phyloP scores from a whole-genome alignment of 495 filamentous ascomycete genomes.

The Tricharina praecox region DNA sequence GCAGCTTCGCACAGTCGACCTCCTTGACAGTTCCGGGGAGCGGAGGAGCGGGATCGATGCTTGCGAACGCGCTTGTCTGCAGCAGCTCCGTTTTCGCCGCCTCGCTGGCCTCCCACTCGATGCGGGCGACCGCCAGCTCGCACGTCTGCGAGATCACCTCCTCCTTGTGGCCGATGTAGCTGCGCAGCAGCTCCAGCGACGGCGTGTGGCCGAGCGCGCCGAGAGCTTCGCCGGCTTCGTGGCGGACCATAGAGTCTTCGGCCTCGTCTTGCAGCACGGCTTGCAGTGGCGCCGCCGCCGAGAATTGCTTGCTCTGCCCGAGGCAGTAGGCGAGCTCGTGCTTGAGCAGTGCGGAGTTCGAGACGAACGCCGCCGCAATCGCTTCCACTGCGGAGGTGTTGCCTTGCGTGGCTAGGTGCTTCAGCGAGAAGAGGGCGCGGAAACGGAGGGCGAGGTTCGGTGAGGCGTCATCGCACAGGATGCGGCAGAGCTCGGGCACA shows the following conservation, averaged over 20 bases:
- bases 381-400: slow-evolving; percentile 68
- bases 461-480: slow-evolving; percentile 58
- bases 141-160: slow-evolving; percentile 86
- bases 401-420: slow-evolving; percentile 63
- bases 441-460: slow-evolving; percentile 74
- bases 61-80: slow-evolving; percentile 70
- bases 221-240: slow-evolving; percentile 91
- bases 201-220: slow-evolving; percentile 63
- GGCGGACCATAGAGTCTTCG: slow-evolving; percentile 88
- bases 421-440: slow-evolving; percentile 93
- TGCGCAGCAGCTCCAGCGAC: slow-evolving; percentile 54
- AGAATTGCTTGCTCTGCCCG: slow-evolving; percentile 64
- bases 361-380: slow-evolving; percentile 74
- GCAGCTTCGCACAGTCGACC: slow-evolving; percentile 54
- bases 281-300: slow-evolving; percentile 56
- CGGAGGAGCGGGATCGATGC: slow-evolving; percentile 88
- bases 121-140: slow-evolving; percentile 84
- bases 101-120: slow-evolving; percentile 77
- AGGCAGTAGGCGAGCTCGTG: slow-evolving; percentile 97
- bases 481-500: slow-evolving; percentile 42
- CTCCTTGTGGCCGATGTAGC: slow-evolving; percentile 48
- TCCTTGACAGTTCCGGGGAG: slow-evolving; percentile 43
- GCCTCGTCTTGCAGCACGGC: slow-evolving; percentile 56
- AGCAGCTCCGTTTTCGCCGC: slow-evolving; percentile 54
- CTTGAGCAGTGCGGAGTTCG: slow-evolving; percentile 46